Percentiles rank a stretch among this genome's conserved stretches.
These are phyloP conservation scores for Themeda triandra DNA, from an alignment of 176 grass and related monocot species.

Conservation along the genomic window DNA sequence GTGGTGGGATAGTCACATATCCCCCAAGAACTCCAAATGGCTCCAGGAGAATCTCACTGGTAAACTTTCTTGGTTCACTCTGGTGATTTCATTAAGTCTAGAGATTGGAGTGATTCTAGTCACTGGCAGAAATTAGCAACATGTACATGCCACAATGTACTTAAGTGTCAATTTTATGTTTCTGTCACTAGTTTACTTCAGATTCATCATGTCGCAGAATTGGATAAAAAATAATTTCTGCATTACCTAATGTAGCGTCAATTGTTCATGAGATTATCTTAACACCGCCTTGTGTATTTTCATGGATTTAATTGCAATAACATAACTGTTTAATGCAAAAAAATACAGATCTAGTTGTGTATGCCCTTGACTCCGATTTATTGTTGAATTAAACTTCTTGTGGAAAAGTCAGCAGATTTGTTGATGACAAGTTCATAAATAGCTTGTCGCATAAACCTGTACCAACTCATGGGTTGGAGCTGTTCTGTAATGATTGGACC, in stretches of 20 bases:
- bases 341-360: conserved; percentile 7
- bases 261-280: conserved; percentile 9
- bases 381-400: not conserved
- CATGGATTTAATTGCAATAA: not conserved
- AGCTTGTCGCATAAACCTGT: not conserved
- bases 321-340: not conserved
- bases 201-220: not conserved
- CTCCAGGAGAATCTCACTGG: conserved; percentile 93
- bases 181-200: not conserved
- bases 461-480: not conserved
- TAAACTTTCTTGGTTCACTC: not conserved
- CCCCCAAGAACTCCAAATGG: conserved; percentile 93
- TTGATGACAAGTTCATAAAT: conserved; percentile 6
- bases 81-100: not conserved
- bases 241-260: not conserved
- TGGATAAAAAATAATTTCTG: not conserved
- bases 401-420: conserved; percentile 20
- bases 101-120: not conserved
- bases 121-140: not conserved
- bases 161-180: not conserved
- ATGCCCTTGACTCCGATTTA: not conserved
- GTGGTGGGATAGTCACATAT: conserved; percentile 98
- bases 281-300: not conserved
- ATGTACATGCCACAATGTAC: not conserved
- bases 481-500: not conserved